phyloP scores from a whole-genome alignment of 1,139 yeast genomes.

The Kodamaea ohmeri region DNA sequence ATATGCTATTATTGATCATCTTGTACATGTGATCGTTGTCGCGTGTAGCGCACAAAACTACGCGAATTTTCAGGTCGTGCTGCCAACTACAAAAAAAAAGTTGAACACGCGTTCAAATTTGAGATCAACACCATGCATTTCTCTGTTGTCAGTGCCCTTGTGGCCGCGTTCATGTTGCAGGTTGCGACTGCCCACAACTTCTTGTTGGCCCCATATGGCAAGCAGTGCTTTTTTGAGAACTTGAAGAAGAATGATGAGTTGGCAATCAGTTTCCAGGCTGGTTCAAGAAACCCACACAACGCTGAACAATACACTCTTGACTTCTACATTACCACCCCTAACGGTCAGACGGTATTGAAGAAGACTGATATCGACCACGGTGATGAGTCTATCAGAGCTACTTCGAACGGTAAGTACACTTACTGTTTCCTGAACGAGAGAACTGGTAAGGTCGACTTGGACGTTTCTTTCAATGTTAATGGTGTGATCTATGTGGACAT shows the following conservation, averaged over 20 bases:
- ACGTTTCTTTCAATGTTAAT: constrained; percentile 92
- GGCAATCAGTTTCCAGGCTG: constrained; percentile 89
- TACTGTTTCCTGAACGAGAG: constrained; percentile 93
- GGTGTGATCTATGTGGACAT: constrained; percentile 88
- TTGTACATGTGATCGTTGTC: too few relatives aligned
- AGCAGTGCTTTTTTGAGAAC: constrained; percentile 84
- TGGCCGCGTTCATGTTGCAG: constrained; percentile 14
- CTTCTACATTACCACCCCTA: constrained; percentile 64
- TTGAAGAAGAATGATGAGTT: constrained; percentile 82
- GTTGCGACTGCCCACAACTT: constrained; percentile 68
- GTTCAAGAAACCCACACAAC: constrained; percentile 80
- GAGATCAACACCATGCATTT: constrained; percentile 12
- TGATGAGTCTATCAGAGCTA: constrained; percentile 67
- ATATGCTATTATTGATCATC: too few relatives aligned
- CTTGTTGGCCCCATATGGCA: constrained; percentile 78
- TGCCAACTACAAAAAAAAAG: constrained; percentile 2
- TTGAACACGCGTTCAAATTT: constrained; percentile 10
- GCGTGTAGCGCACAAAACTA: too few relatives aligned
- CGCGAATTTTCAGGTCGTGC: constrained; percentile 7
- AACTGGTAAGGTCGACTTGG: constrained; percentile 70
- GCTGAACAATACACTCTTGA: constrained; percentile 77
- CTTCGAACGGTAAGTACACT: constrained; percentile 67
- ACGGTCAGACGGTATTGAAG: constrained; percentile 51
- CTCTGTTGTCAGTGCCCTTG: constrained; percentile 7
- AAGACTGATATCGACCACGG: constrained; percentile 72